Evolutionary conservation across 75 land plant species (phyloP).

Genomic region (Isoetes taiwanensis): DNA sequence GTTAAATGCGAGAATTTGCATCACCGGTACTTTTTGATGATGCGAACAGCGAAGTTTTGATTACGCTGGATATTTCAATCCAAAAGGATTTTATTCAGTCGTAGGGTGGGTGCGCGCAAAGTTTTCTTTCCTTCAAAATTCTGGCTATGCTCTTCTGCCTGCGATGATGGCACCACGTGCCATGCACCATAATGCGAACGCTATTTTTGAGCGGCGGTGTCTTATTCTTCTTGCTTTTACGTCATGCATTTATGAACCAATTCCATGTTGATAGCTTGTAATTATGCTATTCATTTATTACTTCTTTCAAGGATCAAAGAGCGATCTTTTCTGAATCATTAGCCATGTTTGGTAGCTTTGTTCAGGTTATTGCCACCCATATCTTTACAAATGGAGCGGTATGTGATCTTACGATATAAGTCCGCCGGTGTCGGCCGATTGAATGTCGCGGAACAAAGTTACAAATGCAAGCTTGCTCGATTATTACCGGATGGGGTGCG

Average conservation of each 20-base stretch:
- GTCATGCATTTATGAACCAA: too few species aligned
- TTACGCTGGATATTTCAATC: conserved; percentile 48
- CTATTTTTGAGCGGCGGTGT: neutral
- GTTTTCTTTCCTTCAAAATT: neutral
- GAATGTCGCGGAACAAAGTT: too few species aligned
- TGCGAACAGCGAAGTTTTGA: conserved; percentile 58
- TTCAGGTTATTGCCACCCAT: conserved; percentile 84
- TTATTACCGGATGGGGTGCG: neutral
- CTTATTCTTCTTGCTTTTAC: neutral
- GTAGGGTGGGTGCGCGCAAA: conserved; percentile 55
- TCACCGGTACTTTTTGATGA: conserved; percentile 72
- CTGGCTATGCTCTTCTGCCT: neutral
- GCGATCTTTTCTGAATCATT: neutral
- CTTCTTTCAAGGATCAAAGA: neutral
- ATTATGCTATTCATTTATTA: neutral
- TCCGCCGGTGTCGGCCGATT: conserved; percentile 97
- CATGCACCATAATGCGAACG: neutral
- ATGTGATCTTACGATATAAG: conserved; percentile 81
- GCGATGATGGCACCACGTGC: neutral
- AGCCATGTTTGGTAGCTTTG: too few species aligned
- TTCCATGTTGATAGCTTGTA: neutral
- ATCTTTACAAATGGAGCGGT: conserved; percentile 73
- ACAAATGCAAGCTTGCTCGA: too few species aligned
- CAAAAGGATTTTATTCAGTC: conserved; percentile 88
- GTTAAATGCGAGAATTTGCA: conserved; percentile 89